Percentiles rank a stretch among this genome's conserved stretches.
Conservation (phyloP, 768 basidiomycete species). For the Suillus brevipes region DNA sequence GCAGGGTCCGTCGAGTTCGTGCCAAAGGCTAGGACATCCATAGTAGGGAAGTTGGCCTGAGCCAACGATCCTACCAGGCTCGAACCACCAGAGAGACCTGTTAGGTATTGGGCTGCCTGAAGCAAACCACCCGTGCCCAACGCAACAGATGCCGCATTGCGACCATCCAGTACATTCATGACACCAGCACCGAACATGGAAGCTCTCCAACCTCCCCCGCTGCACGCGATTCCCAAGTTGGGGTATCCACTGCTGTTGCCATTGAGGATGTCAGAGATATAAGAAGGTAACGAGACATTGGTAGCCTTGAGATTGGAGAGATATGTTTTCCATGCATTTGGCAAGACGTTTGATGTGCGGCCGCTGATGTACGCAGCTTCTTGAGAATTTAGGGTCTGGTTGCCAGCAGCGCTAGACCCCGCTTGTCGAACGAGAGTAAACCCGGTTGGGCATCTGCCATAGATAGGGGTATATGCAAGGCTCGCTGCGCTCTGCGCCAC, state of each 20-base stretch:
- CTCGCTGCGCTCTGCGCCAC: constrained; percentile 8
- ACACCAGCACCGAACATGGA: constrained; percentile 38
- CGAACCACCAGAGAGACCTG: constrained; percentile 35
- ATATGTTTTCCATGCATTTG: constrained; percentile 36
- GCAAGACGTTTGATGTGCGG: constrained; percentile 30
- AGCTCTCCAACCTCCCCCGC: constrained; percentile 45
- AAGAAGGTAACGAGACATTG: constrained; percentile 24
- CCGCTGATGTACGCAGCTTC: constrained; percentile 35
- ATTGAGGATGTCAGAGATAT: constrained; percentile 30
- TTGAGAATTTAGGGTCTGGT: constrained; percentile 29
- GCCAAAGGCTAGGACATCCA: constrained; percentile 26
- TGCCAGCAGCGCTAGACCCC: constrained; percentile 2
- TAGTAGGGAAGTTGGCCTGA: constrained; percentile 29
- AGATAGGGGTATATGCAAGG: constrained; percentile 11
- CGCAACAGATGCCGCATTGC: constrained; percentile 29
- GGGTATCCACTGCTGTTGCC: constrained; percentile 7
- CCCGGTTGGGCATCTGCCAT: constrained; percentile 7
- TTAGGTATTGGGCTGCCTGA: constrained; percentile 38
- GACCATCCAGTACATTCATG: constrained; percentile 31
- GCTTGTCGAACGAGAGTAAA: constrained; percentile 11
- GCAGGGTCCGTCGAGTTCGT: constrained; percentile 5
- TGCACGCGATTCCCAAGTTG: constrained; percentile 33
- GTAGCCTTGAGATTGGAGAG: constrained; percentile 31
- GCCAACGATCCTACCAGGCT: constrained; percentile 27
- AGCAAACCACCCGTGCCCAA: constrained; percentile 36